These are phyloP conservation scores for Penicillium olsonii DNA, from an alignment of 2,329 filamentous ascomycete genomes.

Conservation along the genomic window DNA sequence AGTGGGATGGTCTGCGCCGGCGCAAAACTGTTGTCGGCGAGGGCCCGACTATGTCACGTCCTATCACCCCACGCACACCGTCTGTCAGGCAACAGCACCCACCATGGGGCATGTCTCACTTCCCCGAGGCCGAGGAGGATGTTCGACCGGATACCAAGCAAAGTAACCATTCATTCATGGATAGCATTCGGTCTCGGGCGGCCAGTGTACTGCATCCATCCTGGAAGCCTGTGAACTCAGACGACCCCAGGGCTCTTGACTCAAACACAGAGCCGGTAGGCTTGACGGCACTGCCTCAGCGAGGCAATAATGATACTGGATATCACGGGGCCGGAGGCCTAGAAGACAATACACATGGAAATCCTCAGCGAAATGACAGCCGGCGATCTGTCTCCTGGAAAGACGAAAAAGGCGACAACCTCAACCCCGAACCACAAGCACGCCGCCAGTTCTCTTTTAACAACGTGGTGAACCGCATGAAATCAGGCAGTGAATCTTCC, in stretches of 20 bases:
- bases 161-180: slow-evolving; percentile 38
- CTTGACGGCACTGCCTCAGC: slow-evolving; percentile 61
- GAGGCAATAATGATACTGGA: slow-evolving; percentile 48
- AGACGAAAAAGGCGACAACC: slow-evolving; percentile 26
- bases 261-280: slow-evolving; percentile 63
- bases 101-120: slow-evolving; percentile 83
- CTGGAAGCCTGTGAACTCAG: slow-evolving; percentile 36
- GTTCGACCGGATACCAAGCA: slow-evolving; percentile 34
- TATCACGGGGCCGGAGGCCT: slow-evolving; percentile 31
- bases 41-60: slow-evolving; percentile 42
- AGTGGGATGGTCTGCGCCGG: slow-evolving; percentile 89
- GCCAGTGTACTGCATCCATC: slow-evolving; percentile 38
- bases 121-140: slow-evolving; percentile 67
- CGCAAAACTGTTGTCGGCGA: slow-evolving; percentile 61
- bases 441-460: slow-evolving; percentile 90
- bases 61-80: slow-evolving; percentile 40
- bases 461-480: slow-evolving; percentile 68
- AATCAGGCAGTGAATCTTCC: slow-evolving; percentile 25
- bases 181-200: slow-evolving; percentile 40
- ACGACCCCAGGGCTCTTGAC: slow-evolving; percentile 32
- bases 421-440: slow-evolving; percentile 34
- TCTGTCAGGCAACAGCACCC: slow-evolving; percentile 62
- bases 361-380: slow-evolving; percentile 38
- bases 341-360: slow-evolving; percentile 25
- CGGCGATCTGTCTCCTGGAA: slow-evolving; percentile 41